Evolutionary conservation across 331 rosid species (phyloP).

Genomic region (Prunus yedoensis): DNA sequence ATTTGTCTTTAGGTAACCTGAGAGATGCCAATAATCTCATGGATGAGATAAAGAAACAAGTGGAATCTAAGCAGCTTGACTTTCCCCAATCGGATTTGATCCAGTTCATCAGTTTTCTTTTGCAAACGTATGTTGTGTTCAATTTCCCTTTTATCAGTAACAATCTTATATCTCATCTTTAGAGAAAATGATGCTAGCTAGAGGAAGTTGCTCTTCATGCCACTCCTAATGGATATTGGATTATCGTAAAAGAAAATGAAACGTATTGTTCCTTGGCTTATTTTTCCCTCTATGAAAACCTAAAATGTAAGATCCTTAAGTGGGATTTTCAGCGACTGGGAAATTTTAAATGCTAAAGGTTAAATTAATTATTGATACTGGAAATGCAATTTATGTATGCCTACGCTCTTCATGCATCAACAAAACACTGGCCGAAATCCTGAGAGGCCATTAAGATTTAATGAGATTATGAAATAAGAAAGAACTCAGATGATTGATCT

Average conservation of each 20-base stretch:
- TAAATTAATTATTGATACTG: neutral
- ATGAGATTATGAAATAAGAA: neutral
- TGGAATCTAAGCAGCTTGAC: conserved; percentile 41
- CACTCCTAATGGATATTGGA: neutral
- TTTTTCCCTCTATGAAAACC: neutral
- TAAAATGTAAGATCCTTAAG: neutral
- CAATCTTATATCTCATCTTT: conserved; percentile 20
- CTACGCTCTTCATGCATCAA: neutral
- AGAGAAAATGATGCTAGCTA: neutral
- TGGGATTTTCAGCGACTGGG: neutral
- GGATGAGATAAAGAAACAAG: conserved; percentile 77
- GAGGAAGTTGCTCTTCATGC: neutral
- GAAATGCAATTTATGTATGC: neutral
- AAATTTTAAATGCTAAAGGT: neutral
- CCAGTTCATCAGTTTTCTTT: conserved; percentile 69
- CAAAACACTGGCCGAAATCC: neutral
- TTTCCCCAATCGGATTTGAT: conserved; percentile 69
- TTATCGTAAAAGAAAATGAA: neutral
- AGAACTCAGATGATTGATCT: neutral
- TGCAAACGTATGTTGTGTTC: conserved; percentile 68
- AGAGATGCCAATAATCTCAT: conserved; percentile 79
- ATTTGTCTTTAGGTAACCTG: conserved; percentile 73
- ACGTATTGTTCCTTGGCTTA: neutral
- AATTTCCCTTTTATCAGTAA: conserved; percentile 3
- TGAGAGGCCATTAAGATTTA: neutral